Evolutionary conservation across 1,284 basidiomycete species (phyloP).

Genomic region (Chondrostereum purpureum): DNA sequence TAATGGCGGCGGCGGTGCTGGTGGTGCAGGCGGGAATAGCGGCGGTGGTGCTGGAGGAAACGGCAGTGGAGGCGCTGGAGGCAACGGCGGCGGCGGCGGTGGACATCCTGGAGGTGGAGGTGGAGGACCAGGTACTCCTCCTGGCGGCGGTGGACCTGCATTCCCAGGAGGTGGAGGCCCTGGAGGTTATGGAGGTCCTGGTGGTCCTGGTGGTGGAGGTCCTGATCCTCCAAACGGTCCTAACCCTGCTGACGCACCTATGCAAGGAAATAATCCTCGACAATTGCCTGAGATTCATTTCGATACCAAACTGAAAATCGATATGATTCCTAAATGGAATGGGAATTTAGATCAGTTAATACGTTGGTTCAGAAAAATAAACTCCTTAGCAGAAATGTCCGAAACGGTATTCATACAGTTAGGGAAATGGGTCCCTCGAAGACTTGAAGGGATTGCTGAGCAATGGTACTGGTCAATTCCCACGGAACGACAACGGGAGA

Average conservation of each 20-base stretch:
- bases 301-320: constrained; percentile 1
- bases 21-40: background rate
- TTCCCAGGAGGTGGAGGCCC: no score
- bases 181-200: no score
- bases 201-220: no score
- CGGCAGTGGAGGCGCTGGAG: no score
- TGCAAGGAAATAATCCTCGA: no score
- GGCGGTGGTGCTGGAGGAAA: background rate
- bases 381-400: background rate
- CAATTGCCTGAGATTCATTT: constrained; percentile 1
- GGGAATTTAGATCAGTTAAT: background rate
- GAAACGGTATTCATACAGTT: background rate
- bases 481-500: background rate
- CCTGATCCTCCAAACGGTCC: background rate
- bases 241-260: no score
- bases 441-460: background rate
- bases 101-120: no score
- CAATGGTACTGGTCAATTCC: background rate
- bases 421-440: background rate
- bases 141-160: no score
- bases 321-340: no score
- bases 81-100: no score
- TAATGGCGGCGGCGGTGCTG: background rate
- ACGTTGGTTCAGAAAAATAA: background rate
- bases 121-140: no score